These are phyloP conservation scores for Mortierella sp. DNA, from an alignment of 371 early-diverging fungal species.

Conservation along the genomic window DNA sequence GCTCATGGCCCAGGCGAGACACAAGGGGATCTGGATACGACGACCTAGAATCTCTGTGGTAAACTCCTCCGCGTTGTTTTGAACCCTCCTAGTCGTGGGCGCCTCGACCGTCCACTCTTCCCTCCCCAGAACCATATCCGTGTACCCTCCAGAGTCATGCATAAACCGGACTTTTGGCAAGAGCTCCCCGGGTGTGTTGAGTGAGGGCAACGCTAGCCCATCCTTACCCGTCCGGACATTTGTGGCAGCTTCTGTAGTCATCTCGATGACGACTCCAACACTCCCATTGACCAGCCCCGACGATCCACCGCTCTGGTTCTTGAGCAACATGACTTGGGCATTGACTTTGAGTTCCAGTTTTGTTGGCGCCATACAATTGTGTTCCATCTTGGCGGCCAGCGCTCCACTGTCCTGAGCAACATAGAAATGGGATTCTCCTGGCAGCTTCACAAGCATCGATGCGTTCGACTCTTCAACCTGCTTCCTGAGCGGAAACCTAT, in stretches of 20 bases:
- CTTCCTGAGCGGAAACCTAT: slow-evolving; percentile 47
- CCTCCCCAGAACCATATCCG: slow-evolving; percentile 31
- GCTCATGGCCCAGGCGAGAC: slow-evolving; percentile 75
- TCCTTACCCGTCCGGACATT: slow-evolving; percentile 16
- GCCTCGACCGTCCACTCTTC: slow-evolving; percentile 47
- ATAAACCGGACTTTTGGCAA: slow-evolving; percentile 43
- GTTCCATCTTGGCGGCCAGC: slow-evolving; percentile 29
- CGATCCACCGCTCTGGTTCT: slow-evolving; percentile 53
- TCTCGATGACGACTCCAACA: slow-evolving; percentile 63
- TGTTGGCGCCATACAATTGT: slow-evolving; percentile 28
- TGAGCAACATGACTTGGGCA: slow-evolving; percentile 70
- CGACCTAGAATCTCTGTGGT: slow-evolving; percentile 25
- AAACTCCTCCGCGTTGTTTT: slow-evolving; percentile 9
- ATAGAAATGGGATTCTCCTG: slow-evolving; percentile 23
- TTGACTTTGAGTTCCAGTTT: slow-evolving; percentile 64
- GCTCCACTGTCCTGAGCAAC: slow-evolving; percentile 21
- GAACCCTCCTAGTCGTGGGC: not conserved
- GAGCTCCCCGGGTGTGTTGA: slow-evolving; percentile 30
- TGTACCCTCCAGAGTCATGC: slow-evolving; percentile 17
- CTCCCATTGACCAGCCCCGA: slow-evolving; percentile 73
- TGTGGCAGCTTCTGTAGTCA: slow-evolving; percentile 15
- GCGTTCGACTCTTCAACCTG: slow-evolving; percentile 46
- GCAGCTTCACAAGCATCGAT: slow-evolving; percentile 18
- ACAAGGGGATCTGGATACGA: slow-evolving; percentile 68
- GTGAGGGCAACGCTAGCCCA: slow-evolving; percentile 13